Percentiles rank a stretch among this genome's conserved stretches.
phyloP scores from a whole-genome alignment of 352 stramenopile genomes.

The Phytopythium chamaehyphon region DNA sequence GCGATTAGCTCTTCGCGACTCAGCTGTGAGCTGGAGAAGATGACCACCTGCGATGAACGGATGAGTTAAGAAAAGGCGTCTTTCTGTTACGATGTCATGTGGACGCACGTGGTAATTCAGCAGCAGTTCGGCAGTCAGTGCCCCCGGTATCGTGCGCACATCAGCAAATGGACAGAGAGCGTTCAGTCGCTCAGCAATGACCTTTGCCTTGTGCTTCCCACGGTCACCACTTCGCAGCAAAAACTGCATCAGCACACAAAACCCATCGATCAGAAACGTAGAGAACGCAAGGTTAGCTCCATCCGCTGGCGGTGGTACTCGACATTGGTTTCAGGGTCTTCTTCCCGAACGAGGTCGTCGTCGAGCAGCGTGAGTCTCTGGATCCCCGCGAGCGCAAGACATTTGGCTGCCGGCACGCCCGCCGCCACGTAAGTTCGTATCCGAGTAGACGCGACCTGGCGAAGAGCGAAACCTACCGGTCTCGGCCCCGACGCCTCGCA shows the following conservation, averaged over 20 bases:
- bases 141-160: constrained; percentile 24
- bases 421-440: too few relatives aligned
- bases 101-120: constrained; percentile 36
- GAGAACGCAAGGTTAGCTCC: background rate
- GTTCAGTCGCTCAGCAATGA: constrained; percentile 23
- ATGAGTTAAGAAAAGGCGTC: background rate
- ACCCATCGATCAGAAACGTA: background rate
- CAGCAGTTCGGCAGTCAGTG: constrained; percentile 30
- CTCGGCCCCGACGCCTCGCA: constrained; percentile 36
- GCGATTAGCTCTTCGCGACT: constrained; percentile 39
- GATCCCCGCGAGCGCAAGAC: constrained; percentile 25
- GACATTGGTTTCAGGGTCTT: constrained; percentile 27
- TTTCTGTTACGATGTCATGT: background rate
- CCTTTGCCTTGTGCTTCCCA: constrained; percentile 24
- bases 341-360: constrained; percentile 34
- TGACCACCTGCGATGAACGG: constrained; percentile 21
- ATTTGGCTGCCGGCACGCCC: constrained; percentile 21
- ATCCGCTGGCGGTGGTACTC: background rate
- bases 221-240: constrained; percentile 24
- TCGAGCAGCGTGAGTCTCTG: constrained; percentile 39
- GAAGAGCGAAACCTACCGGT: constrained; percentile 26
- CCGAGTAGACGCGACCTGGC: background rate
- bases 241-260: constrained; percentile 13
- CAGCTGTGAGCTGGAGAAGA: constrained; percentile 29
- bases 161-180: constrained; percentile 21